phyloP scores from a whole-genome alignment of 768 basidiomycete species.

The Boletus rubroflammeus region DNA sequence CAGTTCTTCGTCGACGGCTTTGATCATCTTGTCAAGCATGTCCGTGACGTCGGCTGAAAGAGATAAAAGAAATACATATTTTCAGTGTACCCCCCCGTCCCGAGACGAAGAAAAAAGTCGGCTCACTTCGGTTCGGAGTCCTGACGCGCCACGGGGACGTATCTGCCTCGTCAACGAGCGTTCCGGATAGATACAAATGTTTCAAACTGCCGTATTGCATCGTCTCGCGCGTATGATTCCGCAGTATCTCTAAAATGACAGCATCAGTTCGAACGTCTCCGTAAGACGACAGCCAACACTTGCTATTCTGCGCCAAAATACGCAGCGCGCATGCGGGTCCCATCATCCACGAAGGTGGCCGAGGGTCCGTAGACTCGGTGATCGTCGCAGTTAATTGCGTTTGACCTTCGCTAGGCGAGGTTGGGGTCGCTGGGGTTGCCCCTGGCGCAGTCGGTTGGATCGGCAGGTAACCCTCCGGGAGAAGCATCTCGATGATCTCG shows the following conservation, averaged over 20 bases:
- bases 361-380: neutral
- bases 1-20: constrained; percentile 14
- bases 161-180: constrained; percentile 12
- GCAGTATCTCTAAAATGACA: constrained; percentile 7
- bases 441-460: neutral
- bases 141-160: constrained; percentile 13
- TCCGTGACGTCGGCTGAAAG: constrained; percentile 12
- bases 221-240: neutral
- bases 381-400: neutral
- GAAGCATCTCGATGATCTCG: constrained; percentile 19
- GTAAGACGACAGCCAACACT: neutral
- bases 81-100: neutral
- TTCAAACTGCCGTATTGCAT: constrained; percentile 17
- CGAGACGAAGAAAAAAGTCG: neutral
- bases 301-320: constrained; percentile 14
- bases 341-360: constrained; percentile 19
- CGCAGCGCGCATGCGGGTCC: constrained; percentile 25
- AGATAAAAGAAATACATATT: neutral
- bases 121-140: constrained; percentile 19
- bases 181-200: constrained; percentile 13
- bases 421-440: neutral
- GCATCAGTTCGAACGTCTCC: neutral
- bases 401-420: neutral
- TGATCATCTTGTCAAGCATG: constrained; percentile 21
- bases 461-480: constrained; percentile 10